phyloP scores from a whole-genome alignment of 768 basidiomycete genomes.

The Pleurotus cornucopiae region DNA sequence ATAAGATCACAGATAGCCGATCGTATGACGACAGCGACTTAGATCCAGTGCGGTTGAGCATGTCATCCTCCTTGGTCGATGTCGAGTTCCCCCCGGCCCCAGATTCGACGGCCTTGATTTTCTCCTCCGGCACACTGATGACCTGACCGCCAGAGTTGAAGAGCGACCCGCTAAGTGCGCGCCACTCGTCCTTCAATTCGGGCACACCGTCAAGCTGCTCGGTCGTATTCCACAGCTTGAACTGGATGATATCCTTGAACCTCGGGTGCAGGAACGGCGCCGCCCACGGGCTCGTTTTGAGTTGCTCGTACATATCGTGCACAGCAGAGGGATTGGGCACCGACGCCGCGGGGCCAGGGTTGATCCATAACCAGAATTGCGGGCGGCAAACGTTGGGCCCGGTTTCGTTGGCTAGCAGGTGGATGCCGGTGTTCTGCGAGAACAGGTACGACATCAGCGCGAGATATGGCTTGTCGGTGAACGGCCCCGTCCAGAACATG shows the following conservation, averaged over 20 bases:
- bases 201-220: constrained; percentile 86
- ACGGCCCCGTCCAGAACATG: constrained; percentile 96
- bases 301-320: constrained; percentile 75
- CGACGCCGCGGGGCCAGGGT: constrained; percentile 85
- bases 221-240: constrained; percentile 96
- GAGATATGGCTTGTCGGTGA: constrained; percentile 95
- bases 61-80: constrained; percentile 50
- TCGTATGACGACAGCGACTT: constrained; percentile 87
- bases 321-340: constrained; percentile 76
- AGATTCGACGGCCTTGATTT: constrained; percentile 24
- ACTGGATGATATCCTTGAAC: constrained; percentile 85
- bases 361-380: constrained; percentile 96
- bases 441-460: constrained; percentile 89
- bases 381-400: constrained; percentile 68
- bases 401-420: constrained; percentile 40
- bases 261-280: constrained; percentile 86
- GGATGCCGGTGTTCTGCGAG: constrained; percentile 86
- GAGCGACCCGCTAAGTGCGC: constrained; percentile 60
- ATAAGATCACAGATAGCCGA: constrained; percentile 85
- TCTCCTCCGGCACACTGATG: constrained; percentile 50
- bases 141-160: constrained; percentile 88
- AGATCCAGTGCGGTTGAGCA: constrained; percentile 78
- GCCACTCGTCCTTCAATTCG: constrained; percentile 88
- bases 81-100: constrained; percentile 49
- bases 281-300: constrained; percentile 85